These are phyloP conservation scores for Mucor mucedo DNA, from an alignment of 371 early-diverging fungal genomes.

Conservation along the genomic window DNA sequence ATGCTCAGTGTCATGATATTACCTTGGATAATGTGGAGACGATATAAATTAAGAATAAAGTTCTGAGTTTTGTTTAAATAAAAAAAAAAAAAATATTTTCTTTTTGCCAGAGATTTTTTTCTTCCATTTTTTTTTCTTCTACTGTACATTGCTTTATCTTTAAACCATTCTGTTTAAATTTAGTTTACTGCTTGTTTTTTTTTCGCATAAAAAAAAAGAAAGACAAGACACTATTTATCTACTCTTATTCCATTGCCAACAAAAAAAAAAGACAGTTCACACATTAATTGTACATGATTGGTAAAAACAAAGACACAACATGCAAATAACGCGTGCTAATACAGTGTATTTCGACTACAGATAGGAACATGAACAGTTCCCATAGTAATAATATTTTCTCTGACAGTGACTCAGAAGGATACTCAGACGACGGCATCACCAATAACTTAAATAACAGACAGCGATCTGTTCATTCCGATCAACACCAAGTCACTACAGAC, in stretches of 20 bases:
- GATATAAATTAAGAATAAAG: constrained; percentile 28
- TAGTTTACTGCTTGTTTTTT: neutral
- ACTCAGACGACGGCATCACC: neutral
- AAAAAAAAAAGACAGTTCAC: constrained; percentile 1
- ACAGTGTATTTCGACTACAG: neutral
- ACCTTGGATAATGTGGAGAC: constrained; percentile 30
- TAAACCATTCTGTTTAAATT: neutral
- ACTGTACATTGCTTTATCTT: neutral
- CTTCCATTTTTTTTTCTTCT: constrained; percentile 3
- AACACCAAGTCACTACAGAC: constrained; percentile 8
- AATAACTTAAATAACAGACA: neutral
- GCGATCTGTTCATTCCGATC: neutral
- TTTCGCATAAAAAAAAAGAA: neutral
- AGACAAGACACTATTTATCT: neutral
- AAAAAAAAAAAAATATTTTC: constrained; percentile 3
- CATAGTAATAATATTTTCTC: constrained; percentile 22
- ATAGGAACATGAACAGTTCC: constrained; percentile 7
- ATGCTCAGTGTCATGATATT: constrained; percentile 47
- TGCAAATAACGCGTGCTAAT: neutral
- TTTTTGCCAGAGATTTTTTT: neutral
- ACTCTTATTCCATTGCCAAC: neutral
- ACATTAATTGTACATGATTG: neutral
- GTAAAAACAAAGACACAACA: neutral
- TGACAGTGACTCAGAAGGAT: constrained; percentile 20
- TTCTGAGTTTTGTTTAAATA: constrained; percentile 22